phyloP scores from a whole-genome alignment of 2,329 filamentous ascomycete genomes.

The Aureobasidium sp. region DNA sequence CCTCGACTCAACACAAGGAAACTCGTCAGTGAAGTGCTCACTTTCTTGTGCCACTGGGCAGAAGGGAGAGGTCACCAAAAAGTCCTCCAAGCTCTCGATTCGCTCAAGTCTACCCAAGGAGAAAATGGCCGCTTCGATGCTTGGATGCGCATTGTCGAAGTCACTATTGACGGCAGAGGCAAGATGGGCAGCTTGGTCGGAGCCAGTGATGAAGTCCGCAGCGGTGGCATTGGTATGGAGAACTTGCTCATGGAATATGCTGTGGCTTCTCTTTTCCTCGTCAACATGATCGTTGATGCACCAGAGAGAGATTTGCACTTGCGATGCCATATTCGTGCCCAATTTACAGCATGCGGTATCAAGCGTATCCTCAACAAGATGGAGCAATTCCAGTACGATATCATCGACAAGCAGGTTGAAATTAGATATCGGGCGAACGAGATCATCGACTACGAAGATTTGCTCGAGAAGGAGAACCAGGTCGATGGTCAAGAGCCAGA shows the following conservation, averaged over 20 bases:
- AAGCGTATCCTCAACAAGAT: slow-evolving; percentile 92
- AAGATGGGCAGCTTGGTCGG: slow-evolving; percentile 99
- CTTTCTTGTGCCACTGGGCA: slow-evolving; percentile 92
- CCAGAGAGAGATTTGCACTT: slow-evolving; percentile 82
- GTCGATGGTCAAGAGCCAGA: slow-evolving; percentile 82
- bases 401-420: slow-evolving; percentile 97
- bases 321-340: slow-evolving; percentile 86
- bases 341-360: slow-evolving; percentile 93
- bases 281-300: slow-evolving; percentile 95
- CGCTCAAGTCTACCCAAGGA: slow-evolving; percentile 76
- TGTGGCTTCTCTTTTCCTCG: slow-evolving; percentile 83
- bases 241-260: slow-evolving; percentile 99
- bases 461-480: slow-evolving; percentile 82
- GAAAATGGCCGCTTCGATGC: slow-evolving; percentile 95
- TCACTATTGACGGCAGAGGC: slow-evolving; percentile 90
- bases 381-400: slow-evolving; percentile 96
- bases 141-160: slow-evolving; percentile 98
- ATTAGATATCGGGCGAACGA: slow-evolving; percentile 88
- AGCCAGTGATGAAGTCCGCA: slow-evolving; percentile 91
- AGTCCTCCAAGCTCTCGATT: slow-evolving; percentile 87
- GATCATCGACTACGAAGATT: slow-evolving; percentile 96
- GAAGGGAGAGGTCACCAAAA: slow-evolving; percentile 83
- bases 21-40: slow-evolving; percentile 90
- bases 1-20: slow-evolving; percentile 86
- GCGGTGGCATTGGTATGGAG: slow-evolving; percentile 96